Base-by-base conservation (phyloP, 352 stramenopile species). In the Blastocystis sp. region DNA sequence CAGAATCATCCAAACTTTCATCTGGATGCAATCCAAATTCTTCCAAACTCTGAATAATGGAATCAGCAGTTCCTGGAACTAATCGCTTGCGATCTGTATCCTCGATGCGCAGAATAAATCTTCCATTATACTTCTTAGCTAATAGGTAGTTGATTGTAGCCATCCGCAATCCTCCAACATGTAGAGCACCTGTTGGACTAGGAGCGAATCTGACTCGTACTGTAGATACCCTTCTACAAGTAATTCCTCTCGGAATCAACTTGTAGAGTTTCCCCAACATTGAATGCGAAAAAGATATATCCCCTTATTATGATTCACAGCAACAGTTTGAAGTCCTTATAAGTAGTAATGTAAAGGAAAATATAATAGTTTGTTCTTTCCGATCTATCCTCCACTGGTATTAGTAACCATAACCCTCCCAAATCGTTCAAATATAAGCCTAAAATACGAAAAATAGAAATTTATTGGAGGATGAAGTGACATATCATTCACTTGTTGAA, bases 71-170 rank as follows among this genome's bases (percentile, higher is more conserved):
- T 5, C 94, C 94, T 15, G 94, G 91, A 53, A 96, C 93, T 90
- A 95, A 93, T 3, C 95, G 94, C 15, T 93, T 96, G 91, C 95
- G 94, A 90, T 97, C 95, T 2, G 95, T 97, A 89, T 97, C 95
- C 90, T 97, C 95, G 69, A 97, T 97, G 13, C 95, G 93, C 76
- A 97, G 89, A 51, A 97, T 92, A 88, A 97, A 97, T 53, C 94
- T 90, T 7, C 95, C 95, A 27, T 93, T 92, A 19, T 91, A 89
- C 82, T 92, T 94, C 79, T 95, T 95, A 30, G 95, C 95, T 58
- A 96, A 95, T 53, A 97, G 90, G 90, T 95, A 97, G 89, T 97
- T 97, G 91, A 97, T 97, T 37, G 97, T 91, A 70, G 95, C 95
- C 51, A 94, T 97, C 87, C 95, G 93, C 69, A 97, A 91, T 0